These are phyloP conservation scores for Marasmius fiardii DNA, from an alignment of 1,284 basidiomycete species.

Conservation along the genomic window DNA sequence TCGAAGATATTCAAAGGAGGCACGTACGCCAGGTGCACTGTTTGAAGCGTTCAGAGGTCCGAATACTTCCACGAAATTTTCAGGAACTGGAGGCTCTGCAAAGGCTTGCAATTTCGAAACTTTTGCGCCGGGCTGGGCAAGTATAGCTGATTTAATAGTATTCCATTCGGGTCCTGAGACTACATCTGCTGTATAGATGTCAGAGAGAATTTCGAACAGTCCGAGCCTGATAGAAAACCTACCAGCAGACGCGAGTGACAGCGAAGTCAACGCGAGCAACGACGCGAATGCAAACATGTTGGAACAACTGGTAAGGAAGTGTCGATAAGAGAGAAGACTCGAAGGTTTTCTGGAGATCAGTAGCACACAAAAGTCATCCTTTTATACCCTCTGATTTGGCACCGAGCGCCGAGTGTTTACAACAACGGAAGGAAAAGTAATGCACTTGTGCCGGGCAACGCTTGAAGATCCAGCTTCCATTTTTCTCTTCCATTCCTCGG, in stretches of 20 bases:
- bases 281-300: not conserved
- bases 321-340: not conserved
- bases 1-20: not conserved
- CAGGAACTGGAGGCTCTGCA: not conserved
- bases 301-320: not conserved
- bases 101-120: not conserved
- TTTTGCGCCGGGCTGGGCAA: not conserved
- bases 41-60: not conserved
- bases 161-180: not conserved
- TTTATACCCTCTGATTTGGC: not conserved
- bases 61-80: not conserved
- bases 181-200: not conserved
- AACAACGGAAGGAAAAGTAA: no score
- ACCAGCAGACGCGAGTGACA: not conserved
- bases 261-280: not conserved
- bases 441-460: no score
- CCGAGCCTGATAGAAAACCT: not conserved
- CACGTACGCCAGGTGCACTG: not conserved
- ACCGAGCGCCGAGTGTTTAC: no score
- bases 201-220: not conserved
- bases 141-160: not conserved
- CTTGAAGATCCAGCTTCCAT: no score
- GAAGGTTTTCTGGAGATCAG: not conserved
- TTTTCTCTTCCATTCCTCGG: no score
- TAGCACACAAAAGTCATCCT: not conserved